A percentile compares a stretch with the other conserved stretches of the same genome.
These are phyloP conservation scores for Paramarasmius palmivorus DNA, from an alignment of 1,284 basidiomycete species.

Conservation along the genomic window DNA sequence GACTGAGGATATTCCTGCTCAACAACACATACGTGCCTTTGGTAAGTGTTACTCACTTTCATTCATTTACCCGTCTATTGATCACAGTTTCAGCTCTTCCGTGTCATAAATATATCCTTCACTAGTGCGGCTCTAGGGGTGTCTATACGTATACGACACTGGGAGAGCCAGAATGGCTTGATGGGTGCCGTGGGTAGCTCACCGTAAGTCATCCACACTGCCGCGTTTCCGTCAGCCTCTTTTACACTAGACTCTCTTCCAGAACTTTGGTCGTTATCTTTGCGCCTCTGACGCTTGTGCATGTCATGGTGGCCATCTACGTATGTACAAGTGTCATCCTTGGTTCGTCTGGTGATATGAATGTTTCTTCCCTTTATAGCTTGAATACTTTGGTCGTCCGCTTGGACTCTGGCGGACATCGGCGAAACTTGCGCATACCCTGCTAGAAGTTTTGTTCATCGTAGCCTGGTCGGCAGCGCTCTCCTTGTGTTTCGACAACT, in stretches of 20 bases:
- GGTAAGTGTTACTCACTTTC: conserved; percentile 40
- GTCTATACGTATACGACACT: conserved; percentile 70
- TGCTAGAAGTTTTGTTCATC: conserved; percentile 85
- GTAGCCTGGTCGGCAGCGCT: conserved; percentile 92
- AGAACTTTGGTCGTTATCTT: conserved; percentile 88
- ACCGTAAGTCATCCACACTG: conserved; percentile 43
- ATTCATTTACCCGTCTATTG: conserved; percentile 23
- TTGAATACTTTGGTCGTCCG: conserved; percentile 90
- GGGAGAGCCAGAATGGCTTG: conserved; percentile 52
- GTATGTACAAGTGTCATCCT: conserved; percentile 42
- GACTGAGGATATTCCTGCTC: conserved; percentile 64
- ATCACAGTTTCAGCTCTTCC: conserved; percentile 65
- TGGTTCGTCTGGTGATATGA: conserved; percentile 3
- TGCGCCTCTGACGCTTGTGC: conserved; percentile 80
- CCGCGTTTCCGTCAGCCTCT: conserved; percentile 28
- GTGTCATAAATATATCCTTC: conserved; percentile 82
- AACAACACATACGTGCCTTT: conserved; percentile 75
- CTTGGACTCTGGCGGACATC: conserved; percentile 89
- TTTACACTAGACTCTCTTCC: conserved; percentile 10
- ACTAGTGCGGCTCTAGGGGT: conserved; percentile 80
- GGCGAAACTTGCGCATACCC: conserved; percentile 76
- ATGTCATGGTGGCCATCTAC: conserved; percentile 84
- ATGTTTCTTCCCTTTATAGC: conserved; percentile 40
- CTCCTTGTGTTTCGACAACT: conserved; percentile 87
- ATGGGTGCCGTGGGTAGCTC: conserved; percentile 81